phyloP scores from a whole-genome alignment of 1,284 basidiomycete species.

The Microbotryum violaceum region DNA sequence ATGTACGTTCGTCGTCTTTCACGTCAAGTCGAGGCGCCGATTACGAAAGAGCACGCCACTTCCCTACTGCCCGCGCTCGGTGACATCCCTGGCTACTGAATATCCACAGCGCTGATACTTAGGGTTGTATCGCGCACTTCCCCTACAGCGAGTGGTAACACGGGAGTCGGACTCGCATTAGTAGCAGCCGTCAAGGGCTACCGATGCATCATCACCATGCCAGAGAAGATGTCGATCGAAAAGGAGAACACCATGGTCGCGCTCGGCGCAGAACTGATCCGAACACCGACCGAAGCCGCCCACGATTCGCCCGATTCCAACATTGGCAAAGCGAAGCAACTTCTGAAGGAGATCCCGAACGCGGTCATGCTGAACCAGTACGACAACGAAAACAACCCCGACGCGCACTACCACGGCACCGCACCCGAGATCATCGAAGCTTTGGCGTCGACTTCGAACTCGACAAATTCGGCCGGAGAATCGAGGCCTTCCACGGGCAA shows the following conservation, averaged over 20 bases:
- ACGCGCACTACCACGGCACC: conserved; percentile 79
- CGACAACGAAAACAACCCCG: conserved; percentile 63
- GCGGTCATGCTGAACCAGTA: conserved; percentile 91
- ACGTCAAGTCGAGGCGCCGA: neutral
- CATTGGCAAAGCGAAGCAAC: conserved; percentile 67
- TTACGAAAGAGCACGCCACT: neutral
- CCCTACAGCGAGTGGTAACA: conserved; percentile 30
- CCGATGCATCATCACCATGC: conserved; percentile 77
- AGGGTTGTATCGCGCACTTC: too few species aligned
- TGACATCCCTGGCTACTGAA: too few species aligned
- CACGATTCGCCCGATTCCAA: conserved; percentile 79
- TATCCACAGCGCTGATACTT: neutral
- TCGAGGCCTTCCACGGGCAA: conserved; percentile 46
- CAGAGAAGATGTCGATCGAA: conserved; percentile 94
- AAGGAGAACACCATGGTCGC: conserved; percentile 88
- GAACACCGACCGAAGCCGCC: conserved; percentile 84
- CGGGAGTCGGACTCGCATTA: conserved; percentile 84
- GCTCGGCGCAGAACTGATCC: conserved; percentile 80
- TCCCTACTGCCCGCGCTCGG: neutral
- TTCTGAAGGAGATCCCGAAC: conserved; percentile 70
- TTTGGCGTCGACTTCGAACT: conserved; percentile 47
- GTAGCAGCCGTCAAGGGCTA: conserved; percentile 83
- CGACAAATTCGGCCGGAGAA: conserved; percentile 36
- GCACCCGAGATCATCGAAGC: conserved; percentile 74
- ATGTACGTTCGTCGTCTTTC: conserved; percentile 28